Percentiles rank a stretch among this genome's conserved stretches.
Evolutionary conservation across 139 green algal genomes (phyloP).

Genomic region (Micromonas pusilla): DNA sequence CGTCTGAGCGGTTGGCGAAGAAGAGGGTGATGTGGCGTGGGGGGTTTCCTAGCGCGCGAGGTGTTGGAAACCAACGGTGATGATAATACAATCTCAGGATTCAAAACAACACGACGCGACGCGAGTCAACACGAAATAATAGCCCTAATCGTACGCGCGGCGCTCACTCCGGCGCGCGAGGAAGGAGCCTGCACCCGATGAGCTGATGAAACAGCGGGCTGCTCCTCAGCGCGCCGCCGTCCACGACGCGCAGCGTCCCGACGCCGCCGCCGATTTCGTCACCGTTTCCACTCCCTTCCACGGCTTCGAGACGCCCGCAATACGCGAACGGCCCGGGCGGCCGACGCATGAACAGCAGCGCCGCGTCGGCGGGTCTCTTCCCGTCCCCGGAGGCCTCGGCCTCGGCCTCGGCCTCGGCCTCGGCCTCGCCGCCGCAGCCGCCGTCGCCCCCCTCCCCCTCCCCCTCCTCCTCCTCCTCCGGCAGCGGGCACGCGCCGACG

Average conservation of each 20-base stretch:
- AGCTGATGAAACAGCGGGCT: not conserved
- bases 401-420: too few relatives aligned
- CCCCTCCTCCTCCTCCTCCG: too few relatives aligned
- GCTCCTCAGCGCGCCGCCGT: not conserved
- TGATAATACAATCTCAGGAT: not conserved
- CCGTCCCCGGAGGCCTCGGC: too few relatives aligned
- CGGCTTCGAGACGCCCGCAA: constrained; percentile 1
- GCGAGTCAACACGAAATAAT: not conserved
- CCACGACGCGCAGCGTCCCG: not conserved
- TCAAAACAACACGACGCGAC: not conserved
- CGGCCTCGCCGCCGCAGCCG: too few relatives aligned
- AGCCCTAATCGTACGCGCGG: too few relatives aligned
- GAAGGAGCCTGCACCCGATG: constrained; percentile 2
- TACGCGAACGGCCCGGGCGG: not conserved
- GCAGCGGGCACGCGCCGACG: too few relatives aligned
- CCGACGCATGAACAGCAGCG: constrained; percentile 1
- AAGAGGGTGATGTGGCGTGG: too few relatives aligned
- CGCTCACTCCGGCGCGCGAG: not conserved
- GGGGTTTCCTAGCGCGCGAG: too few relatives aligned
- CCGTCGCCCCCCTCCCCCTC: too few relatives aligned
- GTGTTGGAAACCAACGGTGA: too few relatives aligned
- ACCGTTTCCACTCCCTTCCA: not conserved
- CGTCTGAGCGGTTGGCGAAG: not conserved
- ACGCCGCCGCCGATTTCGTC: not conserved
- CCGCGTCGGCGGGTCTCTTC: not conserved